Base-by-base conservation (phyloP, 2,329 filamentous ascomycete genomes). In the Onygena corvina region DNA sequence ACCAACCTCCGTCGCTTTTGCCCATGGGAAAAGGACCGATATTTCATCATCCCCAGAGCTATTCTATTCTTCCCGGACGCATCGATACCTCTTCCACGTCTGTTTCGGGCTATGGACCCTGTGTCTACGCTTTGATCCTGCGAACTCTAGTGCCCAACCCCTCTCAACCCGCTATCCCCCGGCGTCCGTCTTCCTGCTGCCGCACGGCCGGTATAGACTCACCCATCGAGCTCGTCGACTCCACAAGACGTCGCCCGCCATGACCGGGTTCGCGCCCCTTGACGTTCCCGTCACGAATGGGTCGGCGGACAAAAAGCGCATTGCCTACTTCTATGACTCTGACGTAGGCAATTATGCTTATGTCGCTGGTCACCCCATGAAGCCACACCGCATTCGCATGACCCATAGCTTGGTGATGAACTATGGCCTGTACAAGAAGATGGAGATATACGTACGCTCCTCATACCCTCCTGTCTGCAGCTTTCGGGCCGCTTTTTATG, bases 291-390 rank as follows among this genome's bases (percentile, higher is more conserved):
- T 67, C 51, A 58, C 67, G 21, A 76, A 76, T 64, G 72, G 72
- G 48, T 61, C 70, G 40, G 70, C 69, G 21, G 71, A 68, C 58
- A 76, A 77, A 64, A 94, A 92, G 71, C 87, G 90, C 64, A 86
- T 96, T 51, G 90, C 90, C 50, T 96, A 96, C 71, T 96, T 96
- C 68, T 96, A 96, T 76, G 90, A 96, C 64, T 93, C 86, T 2
- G 90, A 96, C 70, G 92, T 96, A 63, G 90, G 90, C 56, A 96
- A 96, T 68, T 96, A 95, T 73, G 89, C 90, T 64, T 96, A 96
- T 63, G 87, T 94, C 51, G 75, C 77, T 9, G 76, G 76, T n/a
- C 78, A 79, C 67, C 77, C 79, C 29, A 82, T 82, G 79, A 81
- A 81, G 65, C 77, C 78, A 31, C 77, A 79, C 61, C 71, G 80